Conservation (phyloP, 1,284 basidiomycete species). For the Ustilago crameri region DNA sequence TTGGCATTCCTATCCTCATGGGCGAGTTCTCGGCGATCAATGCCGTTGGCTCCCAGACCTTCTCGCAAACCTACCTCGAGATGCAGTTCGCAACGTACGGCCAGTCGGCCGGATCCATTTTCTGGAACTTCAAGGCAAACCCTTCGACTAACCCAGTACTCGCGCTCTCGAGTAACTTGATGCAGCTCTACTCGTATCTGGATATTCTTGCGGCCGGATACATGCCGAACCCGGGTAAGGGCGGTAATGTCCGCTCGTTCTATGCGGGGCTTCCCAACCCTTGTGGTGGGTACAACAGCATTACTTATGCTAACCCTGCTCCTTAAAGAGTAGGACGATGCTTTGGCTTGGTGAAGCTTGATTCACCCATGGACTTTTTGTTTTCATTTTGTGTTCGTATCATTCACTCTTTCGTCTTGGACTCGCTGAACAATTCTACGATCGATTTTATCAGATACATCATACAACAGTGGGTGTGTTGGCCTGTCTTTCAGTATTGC, state of each 20-base stretch:
- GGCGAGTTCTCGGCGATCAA: conserved; percentile 60
- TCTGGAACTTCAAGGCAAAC: conserved; percentile 63
- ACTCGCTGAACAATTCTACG: too few species aligned
- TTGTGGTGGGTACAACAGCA: conserved; percentile 39
- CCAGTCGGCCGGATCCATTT: conserved; percentile 64
- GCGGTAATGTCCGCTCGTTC: conserved; percentile 29
- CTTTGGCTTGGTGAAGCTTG: too few species aligned
- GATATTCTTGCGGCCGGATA: conserved; percentile 41
- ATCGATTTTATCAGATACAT: too few species aligned
- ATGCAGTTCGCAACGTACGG: conserved; percentile 62
- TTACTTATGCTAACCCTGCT: conserved; percentile 32
- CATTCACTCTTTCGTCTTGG: neutral
- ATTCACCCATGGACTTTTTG: neutral
- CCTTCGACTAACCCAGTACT: conserved; percentile 36
- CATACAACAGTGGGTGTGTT: too few species aligned
- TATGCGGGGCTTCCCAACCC: conserved; percentile 33
- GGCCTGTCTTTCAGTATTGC: too few species aligned
- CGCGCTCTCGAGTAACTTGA: conserved; percentile 23
- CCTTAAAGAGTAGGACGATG: too few species aligned
- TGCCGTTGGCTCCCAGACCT: conserved; percentile 31
- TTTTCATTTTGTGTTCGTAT: neutral
- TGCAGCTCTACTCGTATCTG: conserved; percentile 51
- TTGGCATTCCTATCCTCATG: conserved; percentile 56
- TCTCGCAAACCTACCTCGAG: conserved; percentile 37
- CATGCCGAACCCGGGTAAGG: conserved; percentile 44